Evolutionary conservation across 1,139 yeast species (phyloP), one percentile per base, ranked within the genome.

Genomic region (Taphrina communis): DNA sequence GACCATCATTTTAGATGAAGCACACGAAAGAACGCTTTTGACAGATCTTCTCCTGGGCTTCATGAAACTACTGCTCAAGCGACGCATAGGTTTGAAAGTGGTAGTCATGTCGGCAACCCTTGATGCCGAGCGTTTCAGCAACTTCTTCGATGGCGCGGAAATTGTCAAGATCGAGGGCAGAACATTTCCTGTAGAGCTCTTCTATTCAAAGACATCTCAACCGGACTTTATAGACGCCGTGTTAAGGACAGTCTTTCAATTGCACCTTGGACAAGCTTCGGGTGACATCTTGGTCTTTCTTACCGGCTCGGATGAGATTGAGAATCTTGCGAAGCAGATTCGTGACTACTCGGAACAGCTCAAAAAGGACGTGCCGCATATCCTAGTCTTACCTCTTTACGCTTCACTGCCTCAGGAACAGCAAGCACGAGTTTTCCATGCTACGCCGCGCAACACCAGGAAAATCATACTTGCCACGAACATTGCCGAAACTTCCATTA

Each of bases 271-370:
- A 1, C 97, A 94, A 76, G 82, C 85, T 59, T 78, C 79, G 1
- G 99, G 99, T 52, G 99, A 95, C 77, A 84, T 94, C 14, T 79
- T 94, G 46, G 95, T 95, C 71, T 94, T 94, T 75, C 80, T 94
- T 69, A 95, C 98, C 0, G 99, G 99, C 73, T 98, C 95, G 77
- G 99, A 94, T 76, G 99, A 94, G 76, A 94, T 94, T 77, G 99
- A 94, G 76, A 89, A 88, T 73, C 88, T 91, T 39, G 93, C 88
- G 0, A 84, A 84, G 44, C 80, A 88, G 0, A 78, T 94, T 69
- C 82, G 81, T 57, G 84, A 85, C 57, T 76, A 90, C 11, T 84
- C 94, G 0, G 88, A 88, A 0, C 83, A 84, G 17, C 44, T 72
- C 14, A 70, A 69, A 36, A 66, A 65, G 36, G 70, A 71, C 17